Evolutionary conservation across 2,329 filamentous ascomycete species (phyloP), one percentile per base, ranked within the genome.

Genomic region (Aspergillus sp.): DNA sequence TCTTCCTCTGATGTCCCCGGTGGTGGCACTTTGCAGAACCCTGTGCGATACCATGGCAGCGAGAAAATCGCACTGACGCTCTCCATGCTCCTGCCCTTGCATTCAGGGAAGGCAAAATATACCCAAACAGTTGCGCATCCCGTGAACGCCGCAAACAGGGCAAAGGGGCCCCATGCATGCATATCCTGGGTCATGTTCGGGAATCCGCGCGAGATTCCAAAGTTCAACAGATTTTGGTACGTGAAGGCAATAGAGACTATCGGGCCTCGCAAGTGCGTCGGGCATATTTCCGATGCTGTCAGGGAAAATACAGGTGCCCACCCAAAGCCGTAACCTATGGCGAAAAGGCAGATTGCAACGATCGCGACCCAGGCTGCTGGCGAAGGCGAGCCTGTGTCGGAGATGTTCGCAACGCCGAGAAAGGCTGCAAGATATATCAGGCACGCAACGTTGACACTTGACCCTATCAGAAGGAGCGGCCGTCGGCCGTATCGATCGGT

Each of bases 381-480:
- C 4, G 60, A 64, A 6, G 62, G 60, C 1, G 23, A 33, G n/a
- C 11, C 44, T 14, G 57, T 52, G 15, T 31, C 37, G 6, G 60
- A 63, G 4, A 64, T 35, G 14, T 62, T 53, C 4, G 58, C 49
- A 14, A 56, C 51, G 11, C 60, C 64, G 2, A 66, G 58, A 39
- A 63, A 68, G 23, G 49, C 58, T 11, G 62, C 55, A 3, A 66
- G 50, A 35, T 66, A 68, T 21, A 62, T 27, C 6, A 64, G 56
- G n/a, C 63, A 66, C 12, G 56, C 19, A 1, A 58, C 40, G 37
- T 65, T 66, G 15, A 60, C 61, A 14, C 55, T 35, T 11, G 61
- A 67, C n/a, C 69, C 67, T 35, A 67, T 58, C n/a, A 68, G 52
- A 1, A 71, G 60, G 3, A 69, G 59, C 6, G 68, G 69, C 9